Conservation (phyloP, 352 stramenopile species). For the Vaucheria bursata region DNA sequence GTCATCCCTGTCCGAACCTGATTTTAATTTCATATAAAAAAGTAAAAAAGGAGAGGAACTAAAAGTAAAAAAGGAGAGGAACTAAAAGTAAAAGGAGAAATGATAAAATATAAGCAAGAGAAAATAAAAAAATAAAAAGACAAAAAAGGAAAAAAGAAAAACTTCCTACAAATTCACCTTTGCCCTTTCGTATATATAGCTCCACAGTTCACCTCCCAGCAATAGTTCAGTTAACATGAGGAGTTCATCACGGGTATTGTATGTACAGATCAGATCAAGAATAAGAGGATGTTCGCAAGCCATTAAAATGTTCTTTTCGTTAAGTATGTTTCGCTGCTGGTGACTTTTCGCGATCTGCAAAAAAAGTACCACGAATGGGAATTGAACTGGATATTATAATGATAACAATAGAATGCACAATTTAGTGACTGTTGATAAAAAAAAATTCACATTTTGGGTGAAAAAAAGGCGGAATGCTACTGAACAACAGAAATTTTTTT, state of each 20-base stretch:
- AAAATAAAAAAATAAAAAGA: too few relatives aligned
- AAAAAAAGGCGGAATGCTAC: too few relatives aligned
- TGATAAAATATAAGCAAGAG: background rate
- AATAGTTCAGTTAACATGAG: conserved; percentile 98
- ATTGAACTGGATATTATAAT: background rate
- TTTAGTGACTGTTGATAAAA: too few relatives aligned
- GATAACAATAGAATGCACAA: background rate
- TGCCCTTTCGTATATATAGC: conserved; percentile 84
- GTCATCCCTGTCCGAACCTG: too few relatives aligned
- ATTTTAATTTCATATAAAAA: too few relatives aligned
- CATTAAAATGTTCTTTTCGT: conserved; percentile 95
- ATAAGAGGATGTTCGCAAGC: conserved; percentile 94
- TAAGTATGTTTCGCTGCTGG: conserved; percentile 94
- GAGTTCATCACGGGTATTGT: conserved; percentile 82
- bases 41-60: too few relatives aligned
- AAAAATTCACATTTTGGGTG: too few relatives aligned
- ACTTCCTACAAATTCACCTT: too few relatives aligned
- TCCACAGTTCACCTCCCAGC: conserved; percentile 84
- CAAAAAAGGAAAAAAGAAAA: background rate
- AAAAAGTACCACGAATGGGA: background rate
- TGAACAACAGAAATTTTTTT: too few relatives aligned
- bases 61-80: background rate
- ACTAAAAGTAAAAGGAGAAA: background rate
- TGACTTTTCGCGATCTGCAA: conserved; percentile 54
- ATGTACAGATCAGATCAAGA: conserved; percentile 88